phyloP scores from a whole-genome alignment of 1,139 yeast genomes.

The Nakaseomyces bracarensis region DNA sequence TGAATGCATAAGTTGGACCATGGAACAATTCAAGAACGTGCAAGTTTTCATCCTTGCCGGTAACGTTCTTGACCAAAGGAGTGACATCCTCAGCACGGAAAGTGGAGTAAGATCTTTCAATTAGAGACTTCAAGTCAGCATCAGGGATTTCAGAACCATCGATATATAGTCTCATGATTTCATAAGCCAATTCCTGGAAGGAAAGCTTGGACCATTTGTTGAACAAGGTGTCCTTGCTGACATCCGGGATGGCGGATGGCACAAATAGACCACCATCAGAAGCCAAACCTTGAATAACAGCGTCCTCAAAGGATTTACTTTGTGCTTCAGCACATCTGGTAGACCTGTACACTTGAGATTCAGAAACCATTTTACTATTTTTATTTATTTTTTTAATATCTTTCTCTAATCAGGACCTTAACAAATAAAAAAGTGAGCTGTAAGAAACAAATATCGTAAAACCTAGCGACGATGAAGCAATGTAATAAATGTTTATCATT shows the following conservation, averaged over 20 bases:
- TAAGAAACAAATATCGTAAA: too few species aligned
- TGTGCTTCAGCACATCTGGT: constrained; percentile 61
- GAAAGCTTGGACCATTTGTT: constrained; percentile 62
- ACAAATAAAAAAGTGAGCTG: too few species aligned
- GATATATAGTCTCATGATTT: constrained; percentile 75
- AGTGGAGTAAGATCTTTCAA: constrained; percentile 72
- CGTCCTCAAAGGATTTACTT: constrained; percentile 75
- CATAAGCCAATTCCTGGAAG: constrained; percentile 80
- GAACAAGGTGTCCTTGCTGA: constrained; percentile 49
- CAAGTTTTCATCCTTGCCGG: constrained; percentile 47
- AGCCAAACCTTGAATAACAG: constrained; percentile 89
- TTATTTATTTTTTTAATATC: background rate
- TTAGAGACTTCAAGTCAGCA: constrained; percentile 53
- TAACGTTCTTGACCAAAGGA: constrained; percentile 58
- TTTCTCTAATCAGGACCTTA: too few species aligned
- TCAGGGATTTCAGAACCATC: constrained; percentile 60
- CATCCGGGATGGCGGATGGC: constrained; percentile 71
- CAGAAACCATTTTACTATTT: background rate
- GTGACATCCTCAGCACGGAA: constrained; percentile 83
- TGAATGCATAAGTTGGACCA: constrained; percentile 98
- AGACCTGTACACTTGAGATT: constrained; percentile 66
- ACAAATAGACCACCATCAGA: constrained; percentile 92
- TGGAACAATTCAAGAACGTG: constrained; percentile 88
- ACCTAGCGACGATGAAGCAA: too few species aligned
- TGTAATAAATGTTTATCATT: too few species aligned